These are phyloP conservation scores for Scytalidium lignicola DNA, from an alignment of 2,329 filamentous ascomycete genomes.

Conservation along the genomic window DNA sequence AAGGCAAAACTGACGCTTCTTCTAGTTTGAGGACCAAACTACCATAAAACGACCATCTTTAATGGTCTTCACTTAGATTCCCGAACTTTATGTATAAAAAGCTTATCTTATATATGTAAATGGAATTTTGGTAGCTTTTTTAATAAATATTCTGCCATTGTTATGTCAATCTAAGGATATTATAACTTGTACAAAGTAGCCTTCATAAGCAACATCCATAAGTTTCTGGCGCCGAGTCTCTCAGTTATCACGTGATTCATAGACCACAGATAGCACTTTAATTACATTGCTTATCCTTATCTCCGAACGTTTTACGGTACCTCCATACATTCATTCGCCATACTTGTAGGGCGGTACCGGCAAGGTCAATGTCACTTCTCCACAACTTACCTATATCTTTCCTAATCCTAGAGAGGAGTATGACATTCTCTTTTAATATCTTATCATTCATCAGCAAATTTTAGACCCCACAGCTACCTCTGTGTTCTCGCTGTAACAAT, in stretches of 20 bases:
- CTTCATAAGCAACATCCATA: too few relatives aligned
- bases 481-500: not conserved
- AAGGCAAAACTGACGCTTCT: slow-evolving; percentile 5
- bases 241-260: too few relatives aligned
- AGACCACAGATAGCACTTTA: too few relatives aligned
- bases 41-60: slow-evolving; percentile 17
- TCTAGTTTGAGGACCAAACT: slow-evolving; percentile 35
- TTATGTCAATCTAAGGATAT: too few relatives aligned
- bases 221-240: too few relatives aligned
- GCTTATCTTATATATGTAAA: not conserved
- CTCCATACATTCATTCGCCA: not conserved
- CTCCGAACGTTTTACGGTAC: not conserved
- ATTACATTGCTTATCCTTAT: not conserved
- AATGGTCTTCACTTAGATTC: slow-evolving; percentile 19
- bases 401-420: not conserved
- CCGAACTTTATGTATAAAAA: not conserved
- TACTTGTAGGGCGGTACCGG: not conserved
- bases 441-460: not conserved
- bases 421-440: not conserved
- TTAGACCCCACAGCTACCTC: not conserved
- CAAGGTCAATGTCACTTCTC: not conserved
- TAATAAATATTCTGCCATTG: too few relatives aligned
- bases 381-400: not conserved
- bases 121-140: not conserved
- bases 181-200: too few relatives aligned